Percentiles rank a stretch among this genome's conserved stretches.
Evolutionary conservation across 163 green algal genomes (phyloP).

Genomic region (Coccomyxa subellipsoidea): DNA sequence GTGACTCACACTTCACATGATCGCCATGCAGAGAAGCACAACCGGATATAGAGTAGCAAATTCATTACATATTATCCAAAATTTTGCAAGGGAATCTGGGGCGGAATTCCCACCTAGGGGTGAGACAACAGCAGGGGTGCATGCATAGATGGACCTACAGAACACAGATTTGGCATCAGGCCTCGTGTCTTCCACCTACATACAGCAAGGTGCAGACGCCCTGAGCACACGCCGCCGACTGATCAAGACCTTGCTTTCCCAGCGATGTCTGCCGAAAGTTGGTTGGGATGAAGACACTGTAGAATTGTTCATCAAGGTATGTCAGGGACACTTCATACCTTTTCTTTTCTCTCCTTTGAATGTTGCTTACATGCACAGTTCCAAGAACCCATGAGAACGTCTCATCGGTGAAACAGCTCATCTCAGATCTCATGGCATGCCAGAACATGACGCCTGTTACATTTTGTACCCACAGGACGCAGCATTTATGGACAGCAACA

Average conservation of each 20-base stretch:
- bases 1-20: too few species aligned
- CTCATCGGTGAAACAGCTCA: too few species aligned
- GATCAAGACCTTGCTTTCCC: constrained; percentile 78
- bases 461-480: constrained; percentile 47
- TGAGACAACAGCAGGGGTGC: too few species aligned
- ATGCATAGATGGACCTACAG: constrained; percentile 60
- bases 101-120: too few species aligned
- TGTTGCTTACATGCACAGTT: too few species aligned
- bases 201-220: constrained; percentile 67
- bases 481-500: constrained; percentile 96
- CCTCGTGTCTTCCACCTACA: constrained; percentile 61
- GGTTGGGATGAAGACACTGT: constrained; percentile 90
- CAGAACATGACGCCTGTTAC: neutral
- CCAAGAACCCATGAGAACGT: too few species aligned
- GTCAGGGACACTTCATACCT: too few species aligned
- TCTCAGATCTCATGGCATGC: neutral
- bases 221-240: constrained; percentile 40
- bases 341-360: too few species aligned
- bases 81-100: too few species aligned
- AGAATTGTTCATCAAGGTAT: constrained; percentile 77
- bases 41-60: too few species aligned
- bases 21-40: too few species aligned
- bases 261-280: constrained; percentile 62
- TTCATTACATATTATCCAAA: too few species aligned
- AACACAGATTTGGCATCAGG: constrained; percentile 55